phyloP scores from a whole-genome alignment of 2,329 filamentous ascomycete genomes.

The Neofusicoccum laricinum region DNA sequence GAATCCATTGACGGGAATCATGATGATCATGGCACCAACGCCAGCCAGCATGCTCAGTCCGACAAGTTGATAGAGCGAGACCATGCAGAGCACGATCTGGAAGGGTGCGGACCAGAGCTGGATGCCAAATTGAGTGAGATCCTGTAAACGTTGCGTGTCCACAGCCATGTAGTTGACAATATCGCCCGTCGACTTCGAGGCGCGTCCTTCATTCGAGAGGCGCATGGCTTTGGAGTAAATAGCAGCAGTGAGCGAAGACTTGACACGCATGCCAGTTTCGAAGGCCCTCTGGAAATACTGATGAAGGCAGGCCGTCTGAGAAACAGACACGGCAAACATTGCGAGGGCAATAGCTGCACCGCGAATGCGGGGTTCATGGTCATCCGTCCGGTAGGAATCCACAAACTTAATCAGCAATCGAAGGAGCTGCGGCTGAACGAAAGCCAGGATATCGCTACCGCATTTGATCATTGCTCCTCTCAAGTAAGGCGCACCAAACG shows the following conservation, averaged over 20 bases:
- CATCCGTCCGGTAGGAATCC: slow-evolving; percentile 64
- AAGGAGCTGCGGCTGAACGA: slow-evolving; percentile 86
- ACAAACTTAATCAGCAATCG: slow-evolving; percentile 82
- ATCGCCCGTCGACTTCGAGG: slow-evolving; percentile 87
- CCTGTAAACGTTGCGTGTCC: slow-evolving; percentile 90
- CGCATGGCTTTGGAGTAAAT: slow-evolving; percentile 91
- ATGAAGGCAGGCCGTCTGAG: slow-evolving; percentile 87
- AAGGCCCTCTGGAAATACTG: slow-evolving; percentile 98
- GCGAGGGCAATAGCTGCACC: slow-evolving; percentile 83
- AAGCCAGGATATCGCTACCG: slow-evolving; percentile 81
- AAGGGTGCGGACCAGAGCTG: slow-evolving; percentile 97
- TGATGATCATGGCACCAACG: slow-evolving; percentile 90
- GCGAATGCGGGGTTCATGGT: slow-evolving; percentile 73
- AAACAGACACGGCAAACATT: slow-evolving; percentile 85
- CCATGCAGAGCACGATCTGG: slow-evolving; percentile 93
- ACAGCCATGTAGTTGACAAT: slow-evolving; percentile 99
- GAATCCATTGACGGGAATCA: slow-evolving; percentile 93
- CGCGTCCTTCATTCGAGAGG: slow-evolving; percentile 88
- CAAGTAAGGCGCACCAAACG: slow-evolving; percentile 82
- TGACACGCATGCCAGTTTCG: slow-evolving; percentile 94
- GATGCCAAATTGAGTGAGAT: slow-evolving; percentile 91
- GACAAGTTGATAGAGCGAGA: slow-evolving; percentile 92
- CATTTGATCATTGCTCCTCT: slow-evolving; percentile 82
- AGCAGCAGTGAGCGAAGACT: slow-evolving; percentile 80
- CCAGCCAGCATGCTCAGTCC: slow-evolving; percentile 95